A percentile compares a stretch with the other conserved stretches of the same genome.
phyloP scores from a whole-genome alignment of 2,329 filamentous ascomycete species.

The Pyricularia pennisetigena region DNA sequence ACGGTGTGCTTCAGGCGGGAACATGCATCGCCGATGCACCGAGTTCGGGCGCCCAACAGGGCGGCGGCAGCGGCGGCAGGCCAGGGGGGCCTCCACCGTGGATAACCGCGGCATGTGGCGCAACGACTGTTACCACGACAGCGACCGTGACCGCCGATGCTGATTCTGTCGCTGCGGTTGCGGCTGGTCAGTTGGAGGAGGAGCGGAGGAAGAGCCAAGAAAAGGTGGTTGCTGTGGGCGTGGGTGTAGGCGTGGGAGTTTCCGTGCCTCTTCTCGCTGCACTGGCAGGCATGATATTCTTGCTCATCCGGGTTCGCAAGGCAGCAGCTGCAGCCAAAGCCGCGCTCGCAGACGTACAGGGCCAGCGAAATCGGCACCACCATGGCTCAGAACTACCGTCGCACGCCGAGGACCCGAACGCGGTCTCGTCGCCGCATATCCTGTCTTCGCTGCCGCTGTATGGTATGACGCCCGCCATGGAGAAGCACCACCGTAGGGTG shows the following conservation, averaged over 20 bases:
- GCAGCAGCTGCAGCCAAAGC: background rate
- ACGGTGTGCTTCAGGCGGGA: background rate
- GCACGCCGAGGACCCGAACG: background rate
- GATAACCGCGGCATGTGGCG: background rate
- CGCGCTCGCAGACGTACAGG: background rate
- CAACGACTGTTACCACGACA: background rate
- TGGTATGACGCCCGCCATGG: background rate
- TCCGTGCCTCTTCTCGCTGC: background rate
- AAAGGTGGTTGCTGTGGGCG: background rate
- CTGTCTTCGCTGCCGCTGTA: background rate
- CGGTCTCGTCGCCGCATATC: background rate
- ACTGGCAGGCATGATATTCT: background rate
- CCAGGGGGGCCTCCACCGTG: background rate
- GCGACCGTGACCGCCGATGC: background rate
- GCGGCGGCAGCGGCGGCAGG: background rate
- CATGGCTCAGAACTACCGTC: background rate
- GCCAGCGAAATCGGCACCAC: background rate
- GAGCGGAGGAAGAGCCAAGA: background rate
- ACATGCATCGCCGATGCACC: background rate
- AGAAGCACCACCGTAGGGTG: background rate
- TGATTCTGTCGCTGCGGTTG: background rate
- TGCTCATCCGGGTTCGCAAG: background rate
- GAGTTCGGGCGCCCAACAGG: background rate
- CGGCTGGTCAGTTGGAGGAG: background rate
- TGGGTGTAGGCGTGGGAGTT: background rate